These are phyloP conservation scores for Cadophora sp. DNA, from an alignment of 2,329 filamentous ascomycete species.

Conservation along the genomic window DNA sequence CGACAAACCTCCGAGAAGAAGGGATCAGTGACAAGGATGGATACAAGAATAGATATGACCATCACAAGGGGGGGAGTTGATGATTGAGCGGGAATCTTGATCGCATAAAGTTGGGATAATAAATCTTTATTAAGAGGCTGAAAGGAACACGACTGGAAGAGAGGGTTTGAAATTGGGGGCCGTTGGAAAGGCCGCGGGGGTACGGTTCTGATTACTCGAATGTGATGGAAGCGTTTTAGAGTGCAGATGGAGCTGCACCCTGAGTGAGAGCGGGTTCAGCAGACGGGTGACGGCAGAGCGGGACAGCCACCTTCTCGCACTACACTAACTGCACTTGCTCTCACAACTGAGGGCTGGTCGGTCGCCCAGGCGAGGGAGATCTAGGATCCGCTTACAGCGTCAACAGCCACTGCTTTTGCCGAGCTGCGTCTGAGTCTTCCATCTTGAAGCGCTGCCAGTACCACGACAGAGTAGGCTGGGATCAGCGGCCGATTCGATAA, in stretches of 20 bases:
- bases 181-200: background rate
- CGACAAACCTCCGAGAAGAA: conserved; percentile 39
- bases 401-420: conserved; percentile 34
- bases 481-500: conserved; percentile 18
- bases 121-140: conserved; percentile 29
- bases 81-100: conserved; percentile 19
- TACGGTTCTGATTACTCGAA: conserved; percentile 7
- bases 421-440: conserved; percentile 35
- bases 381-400: conserved; percentile 36
- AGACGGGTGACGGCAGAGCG: conserved; percentile 5
- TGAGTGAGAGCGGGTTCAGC: background rate
- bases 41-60: conserved; percentile 32
- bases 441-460: conserved; percentile 33
- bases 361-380: conserved; percentile 9
- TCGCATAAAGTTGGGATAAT: conserved; percentile 19
- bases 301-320: background rate
- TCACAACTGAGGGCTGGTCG: background rate
- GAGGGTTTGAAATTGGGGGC: conserved; percentile 3
- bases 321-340: background rate
- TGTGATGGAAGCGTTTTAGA: conserved; percentile 1
- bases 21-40: conserved; percentile 35
- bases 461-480: conserved; percentile 15
- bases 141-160: conserved; percentile 12
- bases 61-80: conserved; percentile 20
- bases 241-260: background rate